Base-by-base conservation (phyloP, 2,329 filamentous ascomycete genomes). In the Xylariales sp. region DNA sequence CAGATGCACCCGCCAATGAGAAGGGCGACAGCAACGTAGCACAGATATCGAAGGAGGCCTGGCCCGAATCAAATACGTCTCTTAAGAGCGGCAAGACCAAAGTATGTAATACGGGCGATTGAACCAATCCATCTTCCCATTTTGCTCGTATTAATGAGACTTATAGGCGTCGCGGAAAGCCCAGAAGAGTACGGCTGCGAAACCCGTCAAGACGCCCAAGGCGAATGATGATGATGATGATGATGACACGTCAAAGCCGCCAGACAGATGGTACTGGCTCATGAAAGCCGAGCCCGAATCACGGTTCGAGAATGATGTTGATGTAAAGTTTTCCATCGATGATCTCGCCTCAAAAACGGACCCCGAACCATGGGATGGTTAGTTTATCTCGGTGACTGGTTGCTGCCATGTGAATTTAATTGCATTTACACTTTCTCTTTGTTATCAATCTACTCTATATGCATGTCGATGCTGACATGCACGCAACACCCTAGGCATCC, bases 271-370 rank as follows among this genome's bases (percentile, higher is more conserved):
- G 79, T 94, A 91, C 80, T 94, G 92, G 92, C 85, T 96, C 39
- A 87, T 96, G 86, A 96, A 95, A 81, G 92, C 93, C 0, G 92
- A 99, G 81, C 95, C 96, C 0, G 92, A 97, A 74, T 89, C 93
- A 3, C 91, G 96, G 5, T 82, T 94, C 16, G 93, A 97, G 78
- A 95, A 94, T 62, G 95, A 94, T 0, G 84, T 92, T 58, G 94
- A 98, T 77, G 93, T 97, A 53, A 91, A 89, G 72, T 99, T 98
- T 81, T 97, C 94, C 0, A 97, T 99, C 75, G 94, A 98, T 75
- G 94, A 98, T 78, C 82, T 99, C 43, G 86, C 87, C 14, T 86
- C 88, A 0, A 91, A 89, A 75, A 89, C 84, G 0, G 86, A 88
- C 74, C 93, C 95, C 1, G 95, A 98, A 77, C 90, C 93, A 0